Percentiles rank a stretch among this genome's conserved stretches.
Evolutionary conservation across 805 yeast genomes (phyloP).

Genomic region (Ogataea wickerhamii): DNA sequence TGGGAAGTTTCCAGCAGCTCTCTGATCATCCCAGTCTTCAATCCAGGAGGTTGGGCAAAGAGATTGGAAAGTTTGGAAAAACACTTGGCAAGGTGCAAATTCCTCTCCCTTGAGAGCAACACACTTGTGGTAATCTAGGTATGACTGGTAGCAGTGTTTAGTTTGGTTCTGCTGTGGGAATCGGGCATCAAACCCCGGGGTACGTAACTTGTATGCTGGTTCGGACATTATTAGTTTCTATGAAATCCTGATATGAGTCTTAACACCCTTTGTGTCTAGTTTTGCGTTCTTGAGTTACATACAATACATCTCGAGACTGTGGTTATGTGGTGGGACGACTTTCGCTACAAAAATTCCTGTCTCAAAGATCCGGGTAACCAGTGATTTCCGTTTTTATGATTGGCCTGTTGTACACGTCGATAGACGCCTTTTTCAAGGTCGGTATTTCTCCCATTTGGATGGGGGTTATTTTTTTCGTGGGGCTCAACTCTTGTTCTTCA

Average conservation of each 20-base stretch:
- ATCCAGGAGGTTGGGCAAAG: constrained; percentile 84
- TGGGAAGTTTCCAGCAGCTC: constrained; percentile 45
- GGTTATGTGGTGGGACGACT: constrained; percentile 1
- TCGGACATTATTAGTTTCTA: constrained; percentile 31
- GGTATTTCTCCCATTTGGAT: too few species aligned
- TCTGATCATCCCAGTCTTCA: constrained; percentile 85
- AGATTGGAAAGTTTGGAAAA: constrained; percentile 85
- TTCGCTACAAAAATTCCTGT: constrained; percentile 1
- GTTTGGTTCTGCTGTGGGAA: constrained; percentile 98
- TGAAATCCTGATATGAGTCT: background rate
- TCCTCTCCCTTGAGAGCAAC: constrained; percentile 96
- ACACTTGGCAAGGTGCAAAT: constrained; percentile 94
- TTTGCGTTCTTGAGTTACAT: too few species aligned
- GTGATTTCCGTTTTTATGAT: background rate
- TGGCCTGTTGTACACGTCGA: background rate
- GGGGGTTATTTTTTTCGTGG: too few species aligned
- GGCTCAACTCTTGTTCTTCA: too few species aligned
- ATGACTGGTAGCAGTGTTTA: constrained; percentile 97
- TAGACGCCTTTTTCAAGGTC: background rate
- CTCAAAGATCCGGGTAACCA: constrained; percentile 1
- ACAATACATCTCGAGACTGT: too few species aligned
- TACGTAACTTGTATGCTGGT: constrained; percentile 43
- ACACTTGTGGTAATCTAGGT: constrained; percentile 98
- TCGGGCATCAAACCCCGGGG: constrained; percentile 83
- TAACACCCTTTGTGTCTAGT: background rate